Percentiles rank a stretch among this genome's conserved stretches.
Conservation (phyloP, 768 basidiomycete species). For the Mycena rebaudengoi region DNA sequence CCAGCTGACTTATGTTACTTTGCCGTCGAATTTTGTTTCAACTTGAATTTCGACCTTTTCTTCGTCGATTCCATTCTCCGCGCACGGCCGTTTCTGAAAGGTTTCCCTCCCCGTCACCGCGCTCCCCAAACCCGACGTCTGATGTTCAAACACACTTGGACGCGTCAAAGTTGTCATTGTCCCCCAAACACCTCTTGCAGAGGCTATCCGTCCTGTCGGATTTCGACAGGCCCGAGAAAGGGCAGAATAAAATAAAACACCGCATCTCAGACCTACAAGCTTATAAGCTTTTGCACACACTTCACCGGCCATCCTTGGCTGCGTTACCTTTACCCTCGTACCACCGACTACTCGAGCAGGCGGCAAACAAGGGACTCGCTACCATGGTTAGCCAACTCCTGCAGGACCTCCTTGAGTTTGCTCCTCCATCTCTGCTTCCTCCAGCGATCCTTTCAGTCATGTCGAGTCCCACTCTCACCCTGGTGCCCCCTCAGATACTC, state of each 20-base stretch:
- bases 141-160: background rate
- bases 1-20: slow-evolving; percentile 79
- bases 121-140: background rate
- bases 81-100: slow-evolving; percentile 32
- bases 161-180: background rate
- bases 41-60: slow-evolving; percentile 47
- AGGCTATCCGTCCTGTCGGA: background rate
- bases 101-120: slow-evolving; percentile 17
- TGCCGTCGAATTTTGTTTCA: slow-evolving; percentile 67
- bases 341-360: slow-evolving; percentile 12
- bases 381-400: slow-evolving; percentile 30
- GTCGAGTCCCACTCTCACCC: slow-evolving; percentile 15
- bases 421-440: background rate
- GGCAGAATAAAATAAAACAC: slow-evolving; percentile 5
- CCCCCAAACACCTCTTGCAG: background rate
- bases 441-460: slow-evolving; percentile 19
- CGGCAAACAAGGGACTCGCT: slow-evolving; percentile 23
- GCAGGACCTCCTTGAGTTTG: slow-evolving; percentile 32
- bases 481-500: slow-evolving; percentile 18
- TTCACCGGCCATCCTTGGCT: slow-evolving; percentile 16
- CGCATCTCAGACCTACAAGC: slow-evolving; percentile 8
- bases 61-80: slow-evolving; percentile 21
- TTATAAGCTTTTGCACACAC: slow-evolving; percentile 20
- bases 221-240: background rate
- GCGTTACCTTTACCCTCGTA: slow-evolving; percentile 10